Conservation (phyloP, 1,284 basidiomycete genomes). For the Pseudozyma flocculosa region DNA sequence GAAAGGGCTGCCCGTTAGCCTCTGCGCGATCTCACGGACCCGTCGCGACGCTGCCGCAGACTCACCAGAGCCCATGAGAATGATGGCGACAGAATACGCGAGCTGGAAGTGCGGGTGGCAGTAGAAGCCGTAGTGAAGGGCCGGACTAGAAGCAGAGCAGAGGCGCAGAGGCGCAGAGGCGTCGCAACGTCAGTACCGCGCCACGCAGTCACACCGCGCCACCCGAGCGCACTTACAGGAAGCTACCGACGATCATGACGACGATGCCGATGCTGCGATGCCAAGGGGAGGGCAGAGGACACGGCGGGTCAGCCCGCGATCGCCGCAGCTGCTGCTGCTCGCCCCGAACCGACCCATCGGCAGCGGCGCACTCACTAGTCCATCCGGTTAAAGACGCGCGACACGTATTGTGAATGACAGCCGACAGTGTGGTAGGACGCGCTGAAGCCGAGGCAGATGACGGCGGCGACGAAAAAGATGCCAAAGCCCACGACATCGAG, state of each 20-base stretch:
- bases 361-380: conserved; percentile 22
- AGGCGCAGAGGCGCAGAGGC: too few species aligned
- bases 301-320: too few species aligned
- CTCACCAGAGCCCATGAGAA: conserved; percentile 62
- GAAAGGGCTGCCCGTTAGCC: too few species aligned
- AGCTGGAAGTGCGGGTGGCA: conserved; percentile 45
- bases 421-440: conserved; percentile 75
- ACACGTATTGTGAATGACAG: conserved; percentile 72
- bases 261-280: conserved; percentile 63
- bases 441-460: conserved; percentile 73
- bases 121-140: conserved; percentile 53
- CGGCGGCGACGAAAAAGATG: conserved; percentile 72
- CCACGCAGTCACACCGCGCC: background rate
- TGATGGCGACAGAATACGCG: conserved; percentile 61
- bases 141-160: conserved; percentile 7
- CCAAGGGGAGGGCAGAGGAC: too few species aligned
- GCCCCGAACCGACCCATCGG: too few species aligned
- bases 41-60: too few species aligned
- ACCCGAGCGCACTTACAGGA: conserved; percentile 65
- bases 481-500: conserved; percentile 68
- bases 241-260: conserved; percentile 71
- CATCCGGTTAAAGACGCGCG: conserved; percentile 41
- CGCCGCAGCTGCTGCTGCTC: too few species aligned
- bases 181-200: conserved; percentile 2
- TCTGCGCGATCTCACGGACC: too few species aligned